Conservation (phyloP, 139 green algal genomes). For the Dunaliella sp. region DNA sequence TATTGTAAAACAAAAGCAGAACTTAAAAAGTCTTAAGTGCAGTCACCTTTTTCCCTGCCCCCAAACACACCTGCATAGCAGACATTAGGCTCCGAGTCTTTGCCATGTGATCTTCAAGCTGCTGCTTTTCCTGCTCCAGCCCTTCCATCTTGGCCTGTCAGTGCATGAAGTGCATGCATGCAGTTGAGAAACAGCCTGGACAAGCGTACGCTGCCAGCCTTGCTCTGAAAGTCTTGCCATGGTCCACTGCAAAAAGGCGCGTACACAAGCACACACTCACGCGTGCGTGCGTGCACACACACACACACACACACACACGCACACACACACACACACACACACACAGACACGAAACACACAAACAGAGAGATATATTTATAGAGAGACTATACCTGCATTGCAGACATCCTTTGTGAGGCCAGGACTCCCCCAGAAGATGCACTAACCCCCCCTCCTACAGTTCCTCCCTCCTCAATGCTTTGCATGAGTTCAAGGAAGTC, state of each 20-base stretch:
- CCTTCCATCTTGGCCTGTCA: conserved; percentile 32
- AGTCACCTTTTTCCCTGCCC: neutral
- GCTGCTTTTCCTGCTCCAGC: conserved; percentile 35
- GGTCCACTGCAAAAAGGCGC: too few species aligned
- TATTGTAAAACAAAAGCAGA: too few species aligned
- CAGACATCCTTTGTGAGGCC: conserved; percentile 16
- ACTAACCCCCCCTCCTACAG: neutral
- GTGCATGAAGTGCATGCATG: too few species aligned
- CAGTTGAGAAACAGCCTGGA: too few species aligned
- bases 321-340: neutral
- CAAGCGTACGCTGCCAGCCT: too few species aligned
- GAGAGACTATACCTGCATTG: conserved; percentile 45
- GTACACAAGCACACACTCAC: neutral
- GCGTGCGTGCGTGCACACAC: neutral
- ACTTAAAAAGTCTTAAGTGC: too few species aligned
- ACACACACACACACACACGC: neutral
- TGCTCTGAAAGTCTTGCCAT: too few species aligned
- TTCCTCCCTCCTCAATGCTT: conserved; percentile 26
- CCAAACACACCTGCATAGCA: conserved; percentile 25
- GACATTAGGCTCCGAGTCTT: conserved; percentile 31
- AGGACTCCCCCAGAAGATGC: neutral
- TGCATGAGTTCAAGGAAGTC: conserved; percentile 54
- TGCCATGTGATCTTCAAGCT: conserved; percentile 31
- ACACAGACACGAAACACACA: neutral
- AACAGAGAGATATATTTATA: too few species aligned